These are phyloP conservation scores for Fusarium citri DNA, from an alignment of 2,329 filamentous ascomycete genomes.

Conservation along the genomic window DNA sequence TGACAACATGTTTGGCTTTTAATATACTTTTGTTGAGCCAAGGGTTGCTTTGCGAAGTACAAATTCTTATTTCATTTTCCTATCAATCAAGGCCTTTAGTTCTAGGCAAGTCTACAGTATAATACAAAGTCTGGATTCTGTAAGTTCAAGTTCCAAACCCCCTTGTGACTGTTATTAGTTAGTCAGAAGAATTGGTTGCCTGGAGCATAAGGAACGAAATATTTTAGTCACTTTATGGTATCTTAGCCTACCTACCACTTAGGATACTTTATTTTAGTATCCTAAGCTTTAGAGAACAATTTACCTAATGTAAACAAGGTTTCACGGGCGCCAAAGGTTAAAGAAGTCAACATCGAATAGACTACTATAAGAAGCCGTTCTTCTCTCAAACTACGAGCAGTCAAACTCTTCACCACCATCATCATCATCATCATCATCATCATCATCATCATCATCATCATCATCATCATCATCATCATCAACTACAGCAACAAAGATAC, in stretches of 20 bases:
- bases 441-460: not conserved
- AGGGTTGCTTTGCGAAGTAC: too few relatives aligned
- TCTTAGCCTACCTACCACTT: not conserved
- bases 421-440: not conserved
- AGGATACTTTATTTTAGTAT: not conserved
- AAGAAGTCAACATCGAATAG: accelerated
- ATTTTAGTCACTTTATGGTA: not conserved
- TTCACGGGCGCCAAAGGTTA: not conserved
- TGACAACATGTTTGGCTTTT: not conserved
- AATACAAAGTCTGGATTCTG: not conserved
- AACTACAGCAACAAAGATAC: not conserved
- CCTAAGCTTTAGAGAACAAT: not conserved
- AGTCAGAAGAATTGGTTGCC: not conserved
- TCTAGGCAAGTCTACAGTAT: too few relatives aligned
- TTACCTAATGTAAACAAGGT: not conserved
- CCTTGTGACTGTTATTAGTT: not conserved
- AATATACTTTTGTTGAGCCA: not conserved
- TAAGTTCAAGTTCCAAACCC: not conserved
- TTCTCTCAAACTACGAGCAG: not conserved
- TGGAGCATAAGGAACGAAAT: not conserved
- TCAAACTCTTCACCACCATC: not conserved
- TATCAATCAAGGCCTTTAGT: accelerated
- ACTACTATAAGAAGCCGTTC: not conserved
- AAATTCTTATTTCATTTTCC: too few relatives aligned
- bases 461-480: not conserved